phyloP scores from a whole-genome alignment of 2,329 filamentous ascomycete genomes.

The Xylaria sp. region DNA sequence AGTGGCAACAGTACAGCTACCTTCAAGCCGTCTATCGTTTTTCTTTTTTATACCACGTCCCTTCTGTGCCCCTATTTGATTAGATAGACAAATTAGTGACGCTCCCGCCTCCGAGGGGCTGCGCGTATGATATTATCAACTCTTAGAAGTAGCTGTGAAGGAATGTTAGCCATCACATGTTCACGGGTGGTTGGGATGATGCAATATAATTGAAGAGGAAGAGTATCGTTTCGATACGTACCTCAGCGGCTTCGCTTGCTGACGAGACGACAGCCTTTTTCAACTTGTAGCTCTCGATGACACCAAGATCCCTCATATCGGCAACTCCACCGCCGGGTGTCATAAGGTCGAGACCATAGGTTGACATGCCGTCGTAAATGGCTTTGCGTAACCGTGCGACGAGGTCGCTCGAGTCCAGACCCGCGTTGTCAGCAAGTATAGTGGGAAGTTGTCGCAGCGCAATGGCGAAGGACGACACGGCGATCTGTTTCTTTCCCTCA shows the following conservation, averaged over 20 bases:
- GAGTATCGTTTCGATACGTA: constrained; percentile 51
- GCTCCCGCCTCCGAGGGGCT: constrained; percentile 81
- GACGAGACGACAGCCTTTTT: constrained; percentile 98
- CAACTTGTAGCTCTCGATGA: constrained; percentile 98
- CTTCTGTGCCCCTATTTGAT: background rate
- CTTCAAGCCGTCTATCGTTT: constrained; percentile 1
- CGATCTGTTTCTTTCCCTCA: constrained; percentile 94
- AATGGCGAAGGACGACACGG: constrained; percentile 86
- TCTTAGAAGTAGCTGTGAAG: constrained; percentile 76
- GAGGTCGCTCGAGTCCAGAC: constrained; percentile 92
- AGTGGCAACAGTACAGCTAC: constrained; percentile 31
- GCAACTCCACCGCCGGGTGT: constrained; percentile 90
- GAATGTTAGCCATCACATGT: background rate
- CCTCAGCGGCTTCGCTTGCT: constrained; percentile 94
- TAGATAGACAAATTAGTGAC: constrained; percentile 58
- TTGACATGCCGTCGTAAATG: constrained; percentile 93
- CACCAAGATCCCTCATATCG: constrained; percentile 94
- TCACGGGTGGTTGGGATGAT: too few relatives aligned
- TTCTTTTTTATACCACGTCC: background rate
- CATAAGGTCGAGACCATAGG: constrained; percentile 86
- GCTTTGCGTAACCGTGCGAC: constrained; percentile 90
- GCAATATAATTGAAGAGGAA: background rate
- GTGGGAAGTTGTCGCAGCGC: constrained; percentile 93
- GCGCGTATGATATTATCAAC: constrained; percentile 98
- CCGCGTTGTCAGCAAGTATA: constrained; percentile 96